Base-by-base conservation (phyloP, 345 rosid species). In the Pseudoturritis turrita region DNA sequence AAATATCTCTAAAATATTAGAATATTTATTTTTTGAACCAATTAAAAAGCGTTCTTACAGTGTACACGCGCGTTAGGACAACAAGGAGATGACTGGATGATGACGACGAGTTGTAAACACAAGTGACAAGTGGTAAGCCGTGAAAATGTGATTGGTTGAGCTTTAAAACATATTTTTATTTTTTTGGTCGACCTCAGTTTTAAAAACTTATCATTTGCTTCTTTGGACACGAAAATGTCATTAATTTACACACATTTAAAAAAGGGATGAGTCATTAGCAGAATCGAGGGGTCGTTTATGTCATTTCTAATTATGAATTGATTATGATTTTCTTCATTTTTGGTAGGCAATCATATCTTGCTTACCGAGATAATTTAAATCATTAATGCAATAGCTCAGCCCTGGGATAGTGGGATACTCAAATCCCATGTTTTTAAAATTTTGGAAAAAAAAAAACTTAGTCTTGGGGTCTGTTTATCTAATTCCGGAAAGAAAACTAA, bases 41-140 rank as follows among this genome's bases (percentile, higher is more conserved):
- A n/a, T n/a, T n/a, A n/a, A 10, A 10, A 21, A 6, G 1, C 28
- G 31, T 50, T 50, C 25, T 33, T 33, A 56, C 62, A 11, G 21
- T 25, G 0, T 10, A 26, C 39, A 44, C 39, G 52, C 68, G 45
- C 54, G 50, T 65, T 28, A 66, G 46, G 54, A 74, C 78, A 66
- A 66, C 54, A 40, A 39, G 46, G 68, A 29, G 3, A 9, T 74
- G 78, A 65, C 67, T 58, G 29, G 78, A 65, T 65, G 78, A 65
- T 57, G 66, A 56, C 7, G 36, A 66, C 78, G 55, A 66, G 46
- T 57, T 57, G 37, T 25, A 36, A 28, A 60, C 44, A 37, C 72
- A 57, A 65, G 37, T 65, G 18, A 37, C 72, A 57, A 65, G 37
- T 65, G 18, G 53, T 47, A 18, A 35, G 17, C 49, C 40, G 29